phyloP scores from a whole-genome alignment of 495 filamentous ascomycete species.

The Aspergillus sclerotioniger region DNA sequence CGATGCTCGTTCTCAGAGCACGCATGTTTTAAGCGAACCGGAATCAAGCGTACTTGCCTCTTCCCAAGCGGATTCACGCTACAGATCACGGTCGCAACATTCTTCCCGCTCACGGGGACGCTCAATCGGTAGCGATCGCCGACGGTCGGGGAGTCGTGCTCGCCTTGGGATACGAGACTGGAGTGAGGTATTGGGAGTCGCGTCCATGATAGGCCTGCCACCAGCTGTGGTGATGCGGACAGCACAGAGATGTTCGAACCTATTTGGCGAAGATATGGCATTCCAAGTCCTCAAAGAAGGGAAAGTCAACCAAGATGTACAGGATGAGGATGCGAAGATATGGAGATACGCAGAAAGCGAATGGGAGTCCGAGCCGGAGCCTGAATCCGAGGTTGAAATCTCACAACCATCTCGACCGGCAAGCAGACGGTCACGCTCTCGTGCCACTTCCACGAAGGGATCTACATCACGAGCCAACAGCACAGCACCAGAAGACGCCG shows the following conservation, averaged over 20 bases:
- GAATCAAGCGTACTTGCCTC: constrained; percentile 5
- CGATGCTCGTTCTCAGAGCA: constrained; percentile 12
- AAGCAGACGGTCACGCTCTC: constrained; percentile 5
- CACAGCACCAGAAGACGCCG: constrained; percentile 4
- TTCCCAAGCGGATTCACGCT: not conserved
- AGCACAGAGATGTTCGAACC: constrained; percentile 62
- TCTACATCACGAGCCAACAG: constrained; percentile 16
- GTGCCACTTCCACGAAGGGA: constrained; percentile 8
- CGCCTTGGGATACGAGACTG: constrained; percentile 63
- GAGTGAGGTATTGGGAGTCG: constrained; percentile 75
- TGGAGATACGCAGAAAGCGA: constrained; percentile 38
- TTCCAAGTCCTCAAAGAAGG: constrained; percentile 57
- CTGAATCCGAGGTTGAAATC: constrained; percentile 14
- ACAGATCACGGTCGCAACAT: constrained; percentile 11
- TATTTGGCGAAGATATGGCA: constrained; percentile 66
- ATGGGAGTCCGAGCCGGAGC: constrained; percentile 24
- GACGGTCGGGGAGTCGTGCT: constrained; percentile 15
- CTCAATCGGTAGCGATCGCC: constrained; percentile 15
- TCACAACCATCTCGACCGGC: constrained; percentile 7
- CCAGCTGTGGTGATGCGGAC: constrained; percentile 60
- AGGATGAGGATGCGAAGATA: constrained; percentile 13
- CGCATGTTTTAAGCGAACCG: constrained; percentile 4
- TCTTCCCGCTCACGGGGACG: constrained; percentile 19
- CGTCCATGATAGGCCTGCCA: constrained; percentile 66
- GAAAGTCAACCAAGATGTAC: constrained; percentile 21